Evolutionary conservation across 495 filamentous ascomycete species (phyloP), one percentile per base, ranked within the genome.

Genomic region (Xylaria bambusicola): DNA sequence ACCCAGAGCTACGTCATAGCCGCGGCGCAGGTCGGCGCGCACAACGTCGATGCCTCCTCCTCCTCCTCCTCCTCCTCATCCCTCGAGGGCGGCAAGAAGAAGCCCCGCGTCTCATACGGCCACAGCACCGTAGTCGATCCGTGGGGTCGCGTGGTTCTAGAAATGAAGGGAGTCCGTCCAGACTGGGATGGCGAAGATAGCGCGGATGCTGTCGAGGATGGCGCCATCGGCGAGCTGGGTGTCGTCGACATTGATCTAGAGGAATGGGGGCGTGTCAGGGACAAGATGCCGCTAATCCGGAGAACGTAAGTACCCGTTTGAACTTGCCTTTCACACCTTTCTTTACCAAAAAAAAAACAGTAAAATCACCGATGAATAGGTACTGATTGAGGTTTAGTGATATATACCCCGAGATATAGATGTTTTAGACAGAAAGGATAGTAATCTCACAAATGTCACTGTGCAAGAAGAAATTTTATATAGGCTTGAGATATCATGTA

Each of bases 1-100:
- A 93, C 88, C 0, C 92, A 97, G 69, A 80, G 82, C 2, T 98
- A 88, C 76, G 88, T 97, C 10, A 72, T 98, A 58, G 93, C 93
- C 12, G 89, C 94, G 0, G 94, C 94, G 3, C 93, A 97, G 68
- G 85, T 85, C 26, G 90, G 90, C 17, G 66, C 65, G 17, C 93
- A 98, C 71, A 92, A 91, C 68, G 87, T 88, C 65, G 50, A 56
- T 1, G 2, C 17, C 0, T 88, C 85, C 7, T 10, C 41, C 6
- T 9, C 41, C 17, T 15, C 52, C 12, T 18, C 44, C 20, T 49
- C 59, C 5, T 88, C 86, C 17, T 3, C 17, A 13, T 3, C 13
- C 10, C 10, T 10, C 45, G 17, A n/a, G 0, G 35, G n/a, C 24
- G 18, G 24, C 38, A 46, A 38, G 23, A 60, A 52, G 7, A 60